Evolutionary conservation across 129 eudicot genomes (phyloP).

Genomic region (Flaveria robusta): DNA sequence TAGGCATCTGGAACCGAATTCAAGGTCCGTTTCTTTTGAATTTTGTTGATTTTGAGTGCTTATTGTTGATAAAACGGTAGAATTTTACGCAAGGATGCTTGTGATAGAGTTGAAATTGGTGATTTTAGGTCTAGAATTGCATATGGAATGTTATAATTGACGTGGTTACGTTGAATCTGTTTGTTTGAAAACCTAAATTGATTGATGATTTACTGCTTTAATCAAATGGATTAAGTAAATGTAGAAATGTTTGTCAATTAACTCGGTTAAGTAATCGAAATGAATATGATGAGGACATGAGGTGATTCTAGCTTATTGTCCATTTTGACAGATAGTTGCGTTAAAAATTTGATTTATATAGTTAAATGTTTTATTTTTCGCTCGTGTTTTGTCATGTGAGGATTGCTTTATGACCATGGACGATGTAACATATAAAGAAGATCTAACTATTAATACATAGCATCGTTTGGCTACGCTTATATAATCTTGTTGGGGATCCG

Average conservation of each 20-base stretch:
- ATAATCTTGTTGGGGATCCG: too few species aligned
- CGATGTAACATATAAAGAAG: too few species aligned
- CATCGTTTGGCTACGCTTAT: too few species aligned
- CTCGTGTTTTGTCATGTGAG: too few species aligned
- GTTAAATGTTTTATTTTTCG: too few species aligned
- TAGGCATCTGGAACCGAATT: slow-evolving; percentile 66
- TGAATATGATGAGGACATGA: background rate
- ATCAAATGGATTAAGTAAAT: background rate
- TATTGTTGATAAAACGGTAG: background rate
- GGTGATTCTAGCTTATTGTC: background rate
- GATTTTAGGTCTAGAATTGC: background rate
- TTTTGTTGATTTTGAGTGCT: background rate
- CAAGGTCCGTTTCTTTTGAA: slow-evolving; percentile 46
- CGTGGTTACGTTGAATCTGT: background rate
- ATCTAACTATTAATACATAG: too few species aligned
- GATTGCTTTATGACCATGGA: too few species aligned
- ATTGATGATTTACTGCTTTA: background rate
- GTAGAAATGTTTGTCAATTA: background rate
- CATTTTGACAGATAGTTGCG: too few species aligned
- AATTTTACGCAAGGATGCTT: background rate
- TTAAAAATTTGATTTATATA: too few species aligned
- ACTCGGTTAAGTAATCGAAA: background rate
- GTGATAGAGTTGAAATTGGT: background rate
- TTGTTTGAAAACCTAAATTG: background rate
- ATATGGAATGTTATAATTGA: background rate